Evolutionary conservation across 805 yeast species (phyloP).

Genomic region (Schizosaccharomyces octosporus): DNA sequence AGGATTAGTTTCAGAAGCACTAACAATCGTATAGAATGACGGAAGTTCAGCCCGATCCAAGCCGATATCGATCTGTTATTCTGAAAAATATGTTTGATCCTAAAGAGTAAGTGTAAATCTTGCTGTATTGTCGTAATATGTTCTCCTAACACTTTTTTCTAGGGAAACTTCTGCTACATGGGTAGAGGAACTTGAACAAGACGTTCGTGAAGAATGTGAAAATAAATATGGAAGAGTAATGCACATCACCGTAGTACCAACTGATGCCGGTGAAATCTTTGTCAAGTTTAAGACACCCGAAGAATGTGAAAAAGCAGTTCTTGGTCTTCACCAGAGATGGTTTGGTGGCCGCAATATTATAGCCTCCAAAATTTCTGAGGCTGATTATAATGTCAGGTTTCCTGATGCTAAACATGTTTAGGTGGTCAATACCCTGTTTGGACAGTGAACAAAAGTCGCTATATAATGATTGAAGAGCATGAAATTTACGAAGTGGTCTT

Average conservation of each 20-base stretch:
- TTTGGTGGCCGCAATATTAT: slow-evolving; percentile 15
- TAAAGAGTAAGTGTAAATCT: slow-evolving; percentile 8
- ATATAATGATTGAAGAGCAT: too few species aligned
- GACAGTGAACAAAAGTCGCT: too few species aligned
- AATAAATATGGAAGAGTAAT: slow-evolving; percentile 15
- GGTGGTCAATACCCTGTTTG: neutral
- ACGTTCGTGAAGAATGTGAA: slow-evolving; percentile 16
- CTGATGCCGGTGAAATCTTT: slow-evolving; percentile 14
- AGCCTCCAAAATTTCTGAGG: slow-evolving; percentile 13
- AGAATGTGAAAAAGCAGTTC: slow-evolving; percentile 11
- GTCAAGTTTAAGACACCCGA: slow-evolving; percentile 11
- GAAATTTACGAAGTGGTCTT: too few species aligned
- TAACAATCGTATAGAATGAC: neutral
- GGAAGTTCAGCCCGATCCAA: neutral
- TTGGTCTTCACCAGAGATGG: slow-evolving; percentile 14
- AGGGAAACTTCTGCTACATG: slow-evolving; percentile 15
- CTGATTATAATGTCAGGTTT: slow-evolving; percentile 12
- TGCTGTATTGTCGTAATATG: neutral
- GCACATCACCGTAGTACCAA: slow-evolving; percentile 12
- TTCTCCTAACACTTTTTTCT: neutral
- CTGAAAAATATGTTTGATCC: slow-evolving; percentile 15
- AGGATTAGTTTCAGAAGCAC: neutral
- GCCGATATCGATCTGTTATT: slow-evolving; percentile 10
- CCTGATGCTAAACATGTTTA: neutral
- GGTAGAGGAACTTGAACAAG: slow-evolving; percentile 15